These are phyloP conservation scores for Monilinia fructigena DNA, from an alignment of 2,329 filamentous ascomycete species.

Conservation along the genomic window DNA sequence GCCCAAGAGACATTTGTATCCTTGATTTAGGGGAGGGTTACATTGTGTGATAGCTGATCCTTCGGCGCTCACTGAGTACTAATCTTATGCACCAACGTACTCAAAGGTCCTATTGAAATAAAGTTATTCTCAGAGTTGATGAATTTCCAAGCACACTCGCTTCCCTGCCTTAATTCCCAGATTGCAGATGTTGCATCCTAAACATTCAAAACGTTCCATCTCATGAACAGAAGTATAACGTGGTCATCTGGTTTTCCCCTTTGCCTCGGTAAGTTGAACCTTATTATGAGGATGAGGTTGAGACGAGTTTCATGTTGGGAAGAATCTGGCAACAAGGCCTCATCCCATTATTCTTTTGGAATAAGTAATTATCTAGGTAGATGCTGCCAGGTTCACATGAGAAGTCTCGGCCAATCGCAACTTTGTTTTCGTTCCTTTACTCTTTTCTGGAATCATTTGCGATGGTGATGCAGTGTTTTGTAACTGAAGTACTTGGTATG, in stretches of 20 bases:
- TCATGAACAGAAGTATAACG: not conserved
- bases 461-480: not conserved
- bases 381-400: not conserved
- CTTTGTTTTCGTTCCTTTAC: not conserved
- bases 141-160: not conserved
- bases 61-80: not conserved
- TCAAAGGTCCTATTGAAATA: too few species aligned
- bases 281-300: slow-evolving; percentile 1
- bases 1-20: not conserved
- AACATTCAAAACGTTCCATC: not conserved
- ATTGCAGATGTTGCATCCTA: slow-evolving; percentile 1
- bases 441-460: not conserved
- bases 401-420: slow-evolving; percentile 6
- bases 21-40: not conserved
- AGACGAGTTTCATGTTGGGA: slow-evolving; percentile 12
- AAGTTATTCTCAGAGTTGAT: slow-evolving; percentile 12
- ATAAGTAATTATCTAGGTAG: not conserved
- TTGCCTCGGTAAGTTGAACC: not conserved
- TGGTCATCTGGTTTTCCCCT: not conserved
- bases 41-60: not conserved
- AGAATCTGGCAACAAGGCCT: not conserved
- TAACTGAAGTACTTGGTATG: not conserved
- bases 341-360: slow-evolving; percentile 9
- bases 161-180: slow-evolving; percentile 1
- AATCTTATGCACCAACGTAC: not conserved